A percentile compares a stretch with the other conserved stretches of the same genome.
Evolutionary conservation across 148 eudicot species (phyloP).

Genomic region (Chenopodium formosanum): DNA sequence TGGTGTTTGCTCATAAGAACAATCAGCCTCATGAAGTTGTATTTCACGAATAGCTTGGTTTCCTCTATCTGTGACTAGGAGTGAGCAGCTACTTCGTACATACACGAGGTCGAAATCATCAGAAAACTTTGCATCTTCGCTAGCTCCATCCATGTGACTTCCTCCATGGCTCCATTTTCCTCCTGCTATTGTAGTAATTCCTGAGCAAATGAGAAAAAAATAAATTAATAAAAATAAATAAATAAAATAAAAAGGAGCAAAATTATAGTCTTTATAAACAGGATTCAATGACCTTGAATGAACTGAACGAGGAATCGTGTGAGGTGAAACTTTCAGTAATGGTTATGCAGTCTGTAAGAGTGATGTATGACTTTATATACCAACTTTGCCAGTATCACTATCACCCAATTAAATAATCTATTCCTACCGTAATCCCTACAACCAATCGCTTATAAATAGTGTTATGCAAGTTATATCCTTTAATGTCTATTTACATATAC

Average conservation of each 20-base stretch:
- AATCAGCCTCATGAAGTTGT: conserved; percentile 68
- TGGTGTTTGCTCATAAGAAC: conserved; percentile 37
- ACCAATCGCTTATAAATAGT: no score
- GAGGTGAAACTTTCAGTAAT: not conserved
- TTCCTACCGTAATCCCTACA: no score
- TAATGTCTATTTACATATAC: no score
- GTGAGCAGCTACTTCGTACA: conserved; percentile 64
- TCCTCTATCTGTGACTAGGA: conserved; percentile 76
- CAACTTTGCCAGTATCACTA: not conserved
- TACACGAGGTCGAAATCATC: conserved; percentile 76
- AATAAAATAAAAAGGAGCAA: no score
- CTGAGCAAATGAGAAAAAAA: conserved; percentile 32
- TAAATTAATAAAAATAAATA: no score
- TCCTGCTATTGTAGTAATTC: conserved; percentile 86
- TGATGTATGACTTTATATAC: not conserved
- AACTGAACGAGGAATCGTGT: not conserved
- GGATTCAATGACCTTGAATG: not conserved
- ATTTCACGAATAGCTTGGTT: conserved; percentile 86
- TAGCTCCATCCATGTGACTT: conserved; percentile 66
- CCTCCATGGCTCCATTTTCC: conserved; percentile 66
- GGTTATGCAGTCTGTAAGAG: not conserved
- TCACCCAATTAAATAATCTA: not conserved
- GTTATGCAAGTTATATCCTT: no score
- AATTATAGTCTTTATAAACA: not conserved
- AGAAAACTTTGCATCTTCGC: conserved; percentile 74